phyloP scores from a whole-genome alignment of 1,284 basidiomycete genomes.

The Cutaneotrichosporon daszewskae region DNA sequence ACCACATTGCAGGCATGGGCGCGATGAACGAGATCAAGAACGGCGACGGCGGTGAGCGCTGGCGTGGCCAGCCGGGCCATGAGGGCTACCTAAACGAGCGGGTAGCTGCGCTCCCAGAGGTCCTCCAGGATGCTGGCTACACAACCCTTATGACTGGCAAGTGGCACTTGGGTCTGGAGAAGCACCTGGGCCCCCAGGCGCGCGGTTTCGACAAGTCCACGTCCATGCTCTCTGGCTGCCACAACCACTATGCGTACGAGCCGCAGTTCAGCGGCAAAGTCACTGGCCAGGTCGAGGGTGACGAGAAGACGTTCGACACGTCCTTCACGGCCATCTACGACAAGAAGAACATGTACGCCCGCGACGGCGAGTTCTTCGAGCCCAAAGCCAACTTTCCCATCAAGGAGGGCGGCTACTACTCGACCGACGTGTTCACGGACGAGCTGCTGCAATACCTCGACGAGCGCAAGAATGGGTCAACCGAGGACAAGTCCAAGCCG shows the following conservation, averaged over 20 bases:
- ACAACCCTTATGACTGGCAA: slow-evolving; percentile 13
- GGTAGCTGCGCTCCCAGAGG: no score
- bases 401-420: slow-evolving; percentile 22
- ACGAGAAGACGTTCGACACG: not conserved
- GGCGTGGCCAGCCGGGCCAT: no score
- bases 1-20: no score
- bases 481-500: slow-evolving; percentile 16
- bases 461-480: slow-evolving; percentile 15
- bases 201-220: slow-evolving; percentile 31
- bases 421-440: slow-evolving; percentile 28
- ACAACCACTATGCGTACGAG: slow-evolving; percentile 28
- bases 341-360: slow-evolving; percentile 1
- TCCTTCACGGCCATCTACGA: not conserved
- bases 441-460: slow-evolving; percentile 25
- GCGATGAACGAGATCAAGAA: no score
- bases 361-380: not conserved
- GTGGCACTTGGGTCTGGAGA: slow-evolving; percentile 36
- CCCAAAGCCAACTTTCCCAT: slow-evolving; percentile 1
- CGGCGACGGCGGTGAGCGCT: no score
- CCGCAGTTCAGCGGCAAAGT: slow-evolving; percentile 2
- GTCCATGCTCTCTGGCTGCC: slow-evolving; percentile 29
- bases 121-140: no score
- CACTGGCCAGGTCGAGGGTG: not conserved
- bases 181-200: slow-evolving; percentile 21
- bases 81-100: no score